A percentile compares a stretch with the other conserved stretches of the same genome.
Evolutionary conservation across 306 rosid genomes (phyloP).

Genomic region (Pterocarpus santalinus): DNA sequence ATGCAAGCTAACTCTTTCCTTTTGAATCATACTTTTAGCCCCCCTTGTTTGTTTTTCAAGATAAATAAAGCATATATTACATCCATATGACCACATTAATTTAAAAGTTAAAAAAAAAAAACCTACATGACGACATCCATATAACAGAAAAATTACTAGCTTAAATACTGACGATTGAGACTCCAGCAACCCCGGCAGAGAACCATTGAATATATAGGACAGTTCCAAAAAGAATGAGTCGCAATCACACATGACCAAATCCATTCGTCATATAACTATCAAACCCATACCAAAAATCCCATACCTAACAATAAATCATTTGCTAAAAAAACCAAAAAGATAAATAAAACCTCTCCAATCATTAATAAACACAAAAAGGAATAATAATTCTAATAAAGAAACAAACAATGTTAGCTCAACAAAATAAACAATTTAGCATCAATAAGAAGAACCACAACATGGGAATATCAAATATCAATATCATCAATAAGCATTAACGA

Average conservation of each 20-base stretch:
- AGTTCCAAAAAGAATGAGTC: slow-evolving; percentile 40
- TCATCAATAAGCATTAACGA: slow-evolving; percentile 10
- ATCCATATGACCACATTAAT: not conserved
- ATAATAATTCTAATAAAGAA: not conserved
- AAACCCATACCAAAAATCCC: slow-evolving; percentile 44
- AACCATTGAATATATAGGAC: slow-evolving; percentile 35
- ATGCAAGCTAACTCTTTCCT: slow-evolving; percentile 28
- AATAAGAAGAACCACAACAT: not conserved
- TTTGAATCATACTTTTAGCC: not conserved
- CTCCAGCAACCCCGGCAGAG: not conserved
- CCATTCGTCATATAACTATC: slow-evolving; percentile 38
- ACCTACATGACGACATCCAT: not conserved
- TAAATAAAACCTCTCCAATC: not conserved
- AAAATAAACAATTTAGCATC: slow-evolving; percentile 25
- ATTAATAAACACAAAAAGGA: too few relatives aligned
- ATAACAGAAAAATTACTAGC: slow-evolving; percentile 5
- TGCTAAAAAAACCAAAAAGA: not conserved
- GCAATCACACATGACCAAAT: slow-evolving; percentile 40
- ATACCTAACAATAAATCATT: slow-evolving; percentile 43
- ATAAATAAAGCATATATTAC: slow-evolving; percentile 20
- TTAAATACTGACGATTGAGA: slow-evolving; percentile 22
- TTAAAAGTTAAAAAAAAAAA: too few relatives aligned
- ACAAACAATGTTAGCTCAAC: slow-evolving; percentile 28
- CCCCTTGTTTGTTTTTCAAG: not conserved
- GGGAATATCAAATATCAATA: not conserved